phyloP scores from a whole-genome alignment of 2,329 filamentous ascomycete genomes.

The Didymella sp. region DNA sequence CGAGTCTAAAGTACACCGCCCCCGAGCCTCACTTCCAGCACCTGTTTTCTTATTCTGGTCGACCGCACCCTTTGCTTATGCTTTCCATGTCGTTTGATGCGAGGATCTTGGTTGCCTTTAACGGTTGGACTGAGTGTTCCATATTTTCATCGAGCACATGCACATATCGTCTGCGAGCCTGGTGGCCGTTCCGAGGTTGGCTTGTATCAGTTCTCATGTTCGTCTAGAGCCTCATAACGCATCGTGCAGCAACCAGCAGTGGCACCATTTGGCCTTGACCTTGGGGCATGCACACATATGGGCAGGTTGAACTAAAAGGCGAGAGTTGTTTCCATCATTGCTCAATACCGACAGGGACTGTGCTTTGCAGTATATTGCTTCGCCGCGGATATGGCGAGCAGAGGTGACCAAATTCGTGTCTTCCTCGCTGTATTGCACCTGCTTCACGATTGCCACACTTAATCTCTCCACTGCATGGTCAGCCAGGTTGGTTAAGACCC shows the following conservation, averaged over 20 bases:
- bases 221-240: neutral
- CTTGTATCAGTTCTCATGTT: neutral
- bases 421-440: neutral
- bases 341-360: neutral
- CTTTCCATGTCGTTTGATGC: neutral
- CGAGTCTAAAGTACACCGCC: conserved; percentile 23
- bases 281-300: neutral
- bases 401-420: neutral
- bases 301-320: neutral
- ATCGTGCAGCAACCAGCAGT: no score
- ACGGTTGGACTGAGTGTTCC: neutral
- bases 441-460: neutral
- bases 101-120: neutral
- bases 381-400: no score
- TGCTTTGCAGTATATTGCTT: neutral
- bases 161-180: neutral
- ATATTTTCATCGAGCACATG: neutral
- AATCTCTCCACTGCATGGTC: no score
- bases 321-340: no score
- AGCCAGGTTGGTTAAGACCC: neutral
- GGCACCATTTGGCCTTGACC: neutral
- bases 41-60: neutral
- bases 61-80: neutral
- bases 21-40: conserved; percentile 3
- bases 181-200: no score